Conservation (phyloP, 2,329 filamentous ascomycete species). For the Keithomyces neogunnii region DNA sequence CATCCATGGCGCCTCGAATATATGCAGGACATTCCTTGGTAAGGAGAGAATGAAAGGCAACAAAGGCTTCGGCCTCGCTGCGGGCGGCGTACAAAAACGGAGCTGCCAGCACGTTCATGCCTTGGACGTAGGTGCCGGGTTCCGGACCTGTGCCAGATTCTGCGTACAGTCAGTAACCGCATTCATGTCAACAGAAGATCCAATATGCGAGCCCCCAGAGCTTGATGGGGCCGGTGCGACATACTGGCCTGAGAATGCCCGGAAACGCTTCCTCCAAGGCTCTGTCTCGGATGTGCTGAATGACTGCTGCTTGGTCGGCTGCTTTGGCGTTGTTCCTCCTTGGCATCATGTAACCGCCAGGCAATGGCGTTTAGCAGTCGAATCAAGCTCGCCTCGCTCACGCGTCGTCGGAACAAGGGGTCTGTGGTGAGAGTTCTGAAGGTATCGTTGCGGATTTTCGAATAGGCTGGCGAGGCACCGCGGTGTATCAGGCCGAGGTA, state of each 20-base stretch:
- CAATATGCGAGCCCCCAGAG: neutral
- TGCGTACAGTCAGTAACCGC: slow-evolving; percentile 35
- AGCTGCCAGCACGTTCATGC: slow-evolving; percentile 96
- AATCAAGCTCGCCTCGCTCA: slow-evolving; percentile 91
- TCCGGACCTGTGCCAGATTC: slow-evolving; percentile 50
- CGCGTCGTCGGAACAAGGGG: slow-evolving; percentile 89
- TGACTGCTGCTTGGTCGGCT: slow-evolving; percentile 30
- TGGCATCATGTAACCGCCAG: slow-evolving; percentile 82
- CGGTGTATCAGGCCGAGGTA: slow-evolving; percentile 89
- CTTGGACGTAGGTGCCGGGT: slow-evolving; percentile 88
- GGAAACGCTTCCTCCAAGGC: slow-evolving; percentile 24
- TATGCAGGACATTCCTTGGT: slow-evolving; percentile 87
- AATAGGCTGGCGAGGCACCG: slow-evolving; percentile 87
- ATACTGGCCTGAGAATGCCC: slow-evolving; percentile 30
- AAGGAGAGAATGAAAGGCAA: slow-evolving; percentile 80
- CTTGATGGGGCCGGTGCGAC: slow-evolving; percentile 24
- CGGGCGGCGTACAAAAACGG: slow-evolving; percentile 92
- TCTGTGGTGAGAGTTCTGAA: slow-evolving; percentile 95
- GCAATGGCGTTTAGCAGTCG: slow-evolving; percentile 90
- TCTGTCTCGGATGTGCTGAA: slow-evolving; percentile 23
- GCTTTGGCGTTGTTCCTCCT: slow-evolving; percentile 36
- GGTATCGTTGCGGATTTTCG: slow-evolving; percentile 97
- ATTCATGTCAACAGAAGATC: neutral
- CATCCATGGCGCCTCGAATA: slow-evolving; percentile 92
- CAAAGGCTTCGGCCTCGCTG: slow-evolving; percentile 91